Evolutionary conservation across 2,329 filamentous ascomycete genomes (phyloP).

Genomic region (Verticillium nonalfalfae): DNA sequence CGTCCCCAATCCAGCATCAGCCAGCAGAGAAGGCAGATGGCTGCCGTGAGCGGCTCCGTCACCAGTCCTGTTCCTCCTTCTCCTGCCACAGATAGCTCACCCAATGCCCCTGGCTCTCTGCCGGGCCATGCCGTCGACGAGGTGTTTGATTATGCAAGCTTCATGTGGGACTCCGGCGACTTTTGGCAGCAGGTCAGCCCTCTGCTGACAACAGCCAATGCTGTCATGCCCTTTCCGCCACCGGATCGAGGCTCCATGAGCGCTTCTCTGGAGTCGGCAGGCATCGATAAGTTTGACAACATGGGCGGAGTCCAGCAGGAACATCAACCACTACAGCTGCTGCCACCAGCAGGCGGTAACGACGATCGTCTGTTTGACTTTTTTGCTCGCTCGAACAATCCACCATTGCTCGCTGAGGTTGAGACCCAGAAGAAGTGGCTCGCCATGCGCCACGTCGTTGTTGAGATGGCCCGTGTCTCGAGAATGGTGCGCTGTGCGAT

Average conservation of each 20-base stretch:
- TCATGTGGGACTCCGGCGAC: slow-evolving; percentile 36
- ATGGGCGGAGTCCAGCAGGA: slow-evolving; percentile 13
- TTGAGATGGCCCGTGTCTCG: slow-evolving; percentile 38
- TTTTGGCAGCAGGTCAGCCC: slow-evolving; percentile 24
- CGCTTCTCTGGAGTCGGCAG: not conserved
- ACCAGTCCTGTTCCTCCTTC: slow-evolving; percentile 14
- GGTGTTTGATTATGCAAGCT: slow-evolving; percentile 38
- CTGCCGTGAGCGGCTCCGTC: slow-evolving; percentile 13
- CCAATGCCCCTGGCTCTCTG: slow-evolving; percentile 17
- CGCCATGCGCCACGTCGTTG: slow-evolving; percentile 37
- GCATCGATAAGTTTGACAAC: slow-evolving; percentile 4
- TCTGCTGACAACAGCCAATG: not conserved
- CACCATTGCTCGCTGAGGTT: slow-evolving; percentile 44
- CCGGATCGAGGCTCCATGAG: not conserved
- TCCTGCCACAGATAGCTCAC: slow-evolving; percentile 20
- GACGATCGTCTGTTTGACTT: slow-evolving; percentile 31
- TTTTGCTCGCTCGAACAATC: slow-evolving; percentile 39
- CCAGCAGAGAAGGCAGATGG: slow-evolving; percentile 11
- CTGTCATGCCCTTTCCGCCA: not conserved
- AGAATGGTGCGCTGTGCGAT: slow-evolving; percentile 40
- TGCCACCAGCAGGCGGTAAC: slow-evolving; percentile 1
- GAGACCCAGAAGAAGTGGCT: slow-evolving; percentile 46
- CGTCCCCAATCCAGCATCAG: slow-evolving; percentile 18
- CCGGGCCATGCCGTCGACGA: slow-evolving; percentile 27
- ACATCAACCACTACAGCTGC: slow-evolving; percentile 13